phyloP scores from a whole-genome alignment of 1,284 basidiomycete genomes.

The Schizophyllum amplum region DNA sequence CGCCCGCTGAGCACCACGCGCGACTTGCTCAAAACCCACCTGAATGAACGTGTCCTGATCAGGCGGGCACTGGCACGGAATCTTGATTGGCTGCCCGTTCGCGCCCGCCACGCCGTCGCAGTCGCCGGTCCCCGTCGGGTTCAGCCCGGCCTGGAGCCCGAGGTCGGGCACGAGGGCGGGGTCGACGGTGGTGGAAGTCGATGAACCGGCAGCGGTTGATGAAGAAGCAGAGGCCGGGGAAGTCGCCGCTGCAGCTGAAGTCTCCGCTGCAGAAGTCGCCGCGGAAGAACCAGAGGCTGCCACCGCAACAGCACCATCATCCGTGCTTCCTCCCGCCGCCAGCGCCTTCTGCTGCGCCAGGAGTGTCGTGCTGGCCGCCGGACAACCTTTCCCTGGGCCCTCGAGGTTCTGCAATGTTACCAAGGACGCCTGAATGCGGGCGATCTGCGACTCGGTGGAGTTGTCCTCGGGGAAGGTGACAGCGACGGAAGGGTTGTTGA shows the following conservation, averaged over 20 bases:
- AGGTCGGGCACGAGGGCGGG: constrained; percentile 14
- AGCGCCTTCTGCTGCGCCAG: constrained; percentile 38
- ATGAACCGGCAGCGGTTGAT: not conserved
- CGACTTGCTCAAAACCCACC: not conserved
- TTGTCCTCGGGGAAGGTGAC: constrained; percentile 53
- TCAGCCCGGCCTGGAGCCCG: constrained; percentile 12
- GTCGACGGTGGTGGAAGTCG: not conserved
- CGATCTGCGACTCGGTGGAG: constrained; percentile 41
- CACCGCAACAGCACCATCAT: no score
- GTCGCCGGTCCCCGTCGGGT: constrained; percentile 17
- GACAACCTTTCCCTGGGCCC: constrained; percentile 46
- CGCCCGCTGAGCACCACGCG: no score
- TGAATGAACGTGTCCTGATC: not conserved
- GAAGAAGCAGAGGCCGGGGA: not conserved
- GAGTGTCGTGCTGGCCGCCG: constrained; percentile 43
- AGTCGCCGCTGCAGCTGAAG: not conserved
- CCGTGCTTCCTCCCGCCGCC: constrained; percentile 17
- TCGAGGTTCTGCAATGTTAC: constrained; percentile 47
- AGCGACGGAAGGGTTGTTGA: constrained; percentile 47
- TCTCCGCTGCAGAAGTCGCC: not conserved
- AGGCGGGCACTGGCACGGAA: constrained; percentile 16
- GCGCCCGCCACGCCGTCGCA: constrained; percentile 15
- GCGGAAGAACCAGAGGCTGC: constrained; percentile 13
- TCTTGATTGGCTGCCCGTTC: constrained; percentile 6
- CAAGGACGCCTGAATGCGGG: constrained; percentile 41